phyloP scores from a whole-genome alignment of 306 rosid species.

The Psophocarpus tetragonolobus region DNA sequence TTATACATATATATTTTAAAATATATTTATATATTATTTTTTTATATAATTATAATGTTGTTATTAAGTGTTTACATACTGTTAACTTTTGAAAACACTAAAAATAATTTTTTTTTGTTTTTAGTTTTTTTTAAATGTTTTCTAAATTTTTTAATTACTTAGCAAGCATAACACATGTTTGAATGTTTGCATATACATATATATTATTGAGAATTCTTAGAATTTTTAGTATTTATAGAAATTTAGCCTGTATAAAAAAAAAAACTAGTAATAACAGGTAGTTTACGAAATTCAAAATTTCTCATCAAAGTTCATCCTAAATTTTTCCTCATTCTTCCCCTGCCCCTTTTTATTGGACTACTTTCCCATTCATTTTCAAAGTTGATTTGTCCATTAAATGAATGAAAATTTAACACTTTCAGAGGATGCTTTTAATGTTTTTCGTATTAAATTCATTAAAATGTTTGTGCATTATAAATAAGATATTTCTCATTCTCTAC shows the following conservation, averaged over 20 bases:
- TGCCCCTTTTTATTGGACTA: background rate
- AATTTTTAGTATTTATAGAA: background rate
- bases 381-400: background rate
- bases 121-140: too few species aligned
- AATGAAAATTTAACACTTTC: background rate
- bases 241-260: background rate
- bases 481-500: conserved; percentile 20
- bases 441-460: background rate
- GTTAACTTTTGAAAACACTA: too few species aligned
- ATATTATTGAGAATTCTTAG: background rate
- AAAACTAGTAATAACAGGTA: background rate
- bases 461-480: background rate
- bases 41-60: too few species aligned
- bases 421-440: background rate
- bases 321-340: background rate
- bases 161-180: background rate
- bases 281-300: background rate
- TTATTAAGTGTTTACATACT: too few species aligned
- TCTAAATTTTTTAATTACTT: too few species aligned
- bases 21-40: too few species aligned
- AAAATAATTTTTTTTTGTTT: too few species aligned
- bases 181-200: too few species aligned
- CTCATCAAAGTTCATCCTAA: background rate
- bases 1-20: too few species aligned
- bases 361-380: background rate